phyloP scores from a whole-genome alignment of 345 rosid species.

The Salix exigua region DNA sequence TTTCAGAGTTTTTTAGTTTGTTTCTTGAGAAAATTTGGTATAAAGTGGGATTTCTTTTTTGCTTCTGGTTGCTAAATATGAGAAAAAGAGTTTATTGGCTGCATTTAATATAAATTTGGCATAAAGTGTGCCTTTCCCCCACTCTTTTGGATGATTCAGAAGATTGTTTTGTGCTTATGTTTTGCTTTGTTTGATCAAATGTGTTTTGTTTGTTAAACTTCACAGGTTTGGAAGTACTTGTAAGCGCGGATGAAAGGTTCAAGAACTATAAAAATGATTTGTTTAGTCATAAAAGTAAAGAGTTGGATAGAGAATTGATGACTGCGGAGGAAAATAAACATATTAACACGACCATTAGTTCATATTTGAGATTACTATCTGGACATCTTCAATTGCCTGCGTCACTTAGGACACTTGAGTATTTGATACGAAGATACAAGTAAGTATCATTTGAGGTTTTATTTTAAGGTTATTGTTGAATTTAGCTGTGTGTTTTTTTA shows the following conservation, averaged over 20 bases:
- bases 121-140: no score
- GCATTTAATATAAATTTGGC: no score
- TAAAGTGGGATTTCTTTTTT: no score
- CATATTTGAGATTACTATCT: slow-evolving; percentile 59
- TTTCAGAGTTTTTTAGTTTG: no score
- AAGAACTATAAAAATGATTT: slow-evolving; percentile 51
- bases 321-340: slow-evolving; percentile 51
- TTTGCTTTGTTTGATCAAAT: neutral
- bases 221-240: slow-evolving; percentile 75
- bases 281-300: slow-evolving; percentile 73
- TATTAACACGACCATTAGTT: slow-evolving; percentile 51
- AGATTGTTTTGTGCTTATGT: neutral
- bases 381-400: slow-evolving; percentile 65
- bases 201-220: slow-evolving; percentile 3
- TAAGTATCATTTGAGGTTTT: slow-evolving; percentile 18
- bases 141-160: no score
- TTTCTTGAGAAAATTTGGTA: no score
- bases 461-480: neutral
- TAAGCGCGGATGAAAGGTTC: slow-evolving; percentile 61
- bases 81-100: no score
- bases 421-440: slow-evolving; percentile 90
- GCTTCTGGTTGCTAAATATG: no score
- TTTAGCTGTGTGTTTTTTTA: neutral
- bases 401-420: slow-evolving; percentile 75
- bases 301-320: slow-evolving; percentile 75